phyloP scores from a whole-genome alignment of 371 early-diverging fungal genomes.

The Actinomortierella ambigua region DNA sequence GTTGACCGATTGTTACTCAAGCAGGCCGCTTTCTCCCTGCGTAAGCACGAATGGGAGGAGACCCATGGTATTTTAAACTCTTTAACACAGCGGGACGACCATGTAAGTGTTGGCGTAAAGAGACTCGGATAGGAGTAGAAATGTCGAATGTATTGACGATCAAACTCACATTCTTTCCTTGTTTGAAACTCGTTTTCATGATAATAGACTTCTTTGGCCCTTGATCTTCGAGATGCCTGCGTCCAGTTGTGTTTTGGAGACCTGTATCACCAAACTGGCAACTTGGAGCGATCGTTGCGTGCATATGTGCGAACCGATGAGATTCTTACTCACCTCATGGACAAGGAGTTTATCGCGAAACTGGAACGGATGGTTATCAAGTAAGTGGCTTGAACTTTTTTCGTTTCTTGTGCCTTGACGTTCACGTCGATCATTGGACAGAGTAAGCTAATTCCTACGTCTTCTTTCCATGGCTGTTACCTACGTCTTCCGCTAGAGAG shows the following conservation, averaged over 20 bases:
- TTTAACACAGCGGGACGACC: background rate
- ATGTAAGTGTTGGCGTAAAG: no score
- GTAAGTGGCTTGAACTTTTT: constrained; percentile 15
- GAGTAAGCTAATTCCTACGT: background rate
- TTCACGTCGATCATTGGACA: no score
- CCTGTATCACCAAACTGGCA: constrained; percentile 45
- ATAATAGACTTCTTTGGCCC: constrained; percentile 6
- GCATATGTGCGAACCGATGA: constrained; percentile 53
- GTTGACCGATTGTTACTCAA: constrained; percentile 50
- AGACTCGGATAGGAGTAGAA: no score
- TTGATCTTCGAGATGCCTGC: constrained; percentile 37
- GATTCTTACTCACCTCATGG: constrained; percentile 53
- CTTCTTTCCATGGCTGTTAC: no score
- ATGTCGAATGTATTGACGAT: no score
- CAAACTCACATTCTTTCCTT: no score
- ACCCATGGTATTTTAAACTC: constrained; percentile 45
- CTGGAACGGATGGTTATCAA: constrained; percentile 53
- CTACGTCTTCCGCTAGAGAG: no score
- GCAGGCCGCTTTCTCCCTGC: constrained; percentile 60
- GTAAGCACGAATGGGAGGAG: constrained; percentile 51
- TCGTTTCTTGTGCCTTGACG: no score
- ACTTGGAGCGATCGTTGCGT: constrained; percentile 49
- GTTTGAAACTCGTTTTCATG: no score
- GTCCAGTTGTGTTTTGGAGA: constrained; percentile 54
- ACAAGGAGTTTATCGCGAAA: constrained; percentile 46